Base-by-base conservation (phyloP, 2,329 filamentous ascomycete species). In the Mariannaea elegans region DNA sequence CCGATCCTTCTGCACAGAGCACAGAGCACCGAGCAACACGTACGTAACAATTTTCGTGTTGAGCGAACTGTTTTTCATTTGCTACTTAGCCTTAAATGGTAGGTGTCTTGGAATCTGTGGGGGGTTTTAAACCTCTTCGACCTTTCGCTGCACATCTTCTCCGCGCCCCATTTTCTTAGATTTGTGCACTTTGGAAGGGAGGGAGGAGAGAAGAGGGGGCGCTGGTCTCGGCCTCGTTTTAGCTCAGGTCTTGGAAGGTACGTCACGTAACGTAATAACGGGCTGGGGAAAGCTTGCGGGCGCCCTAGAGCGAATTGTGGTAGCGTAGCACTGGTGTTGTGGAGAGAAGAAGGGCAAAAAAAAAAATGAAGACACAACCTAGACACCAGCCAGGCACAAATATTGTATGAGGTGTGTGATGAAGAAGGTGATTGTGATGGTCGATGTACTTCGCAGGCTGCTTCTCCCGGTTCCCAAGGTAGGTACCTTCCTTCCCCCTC, bases 51-150 rank as follows among this genome's bases (percentile, higher is more conserved):
- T 23, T 24, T 49, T 18, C 8, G 16, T 34, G 2, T 41, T 53
- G 16, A n/a, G 42, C 32, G 27, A 38, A 16, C 16, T 46, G 14
- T 10, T 19, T 41, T 47, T 13, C 9, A 31, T 19, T 32, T 38
- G 18, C 18, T 48, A 13, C 34, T 54, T 59, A 59, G 56, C 56
- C 56, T 38, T 31, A 59, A 45, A 38, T 45, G 38, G 56, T 48
- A 53, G 38, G 45, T 55, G 32, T 39, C 36, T 31, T 44, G 14
- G 29, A 12, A 13, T 27, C 27, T 32, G 24, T 9, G 34, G 32
- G 21, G 45, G n/a, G 27, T 18, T 7, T 42, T 44, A 19, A 29
- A 27, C 47, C 49, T 23, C n/a, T 38, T 44, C 24, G n/a, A 32
- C 18, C 32, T 32, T 34, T 42, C 48, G 21, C 32, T n/a, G 13